Conservation (phyloP, 345 rosid genomes). For the Lagerstroemia speciosa region DNA sequence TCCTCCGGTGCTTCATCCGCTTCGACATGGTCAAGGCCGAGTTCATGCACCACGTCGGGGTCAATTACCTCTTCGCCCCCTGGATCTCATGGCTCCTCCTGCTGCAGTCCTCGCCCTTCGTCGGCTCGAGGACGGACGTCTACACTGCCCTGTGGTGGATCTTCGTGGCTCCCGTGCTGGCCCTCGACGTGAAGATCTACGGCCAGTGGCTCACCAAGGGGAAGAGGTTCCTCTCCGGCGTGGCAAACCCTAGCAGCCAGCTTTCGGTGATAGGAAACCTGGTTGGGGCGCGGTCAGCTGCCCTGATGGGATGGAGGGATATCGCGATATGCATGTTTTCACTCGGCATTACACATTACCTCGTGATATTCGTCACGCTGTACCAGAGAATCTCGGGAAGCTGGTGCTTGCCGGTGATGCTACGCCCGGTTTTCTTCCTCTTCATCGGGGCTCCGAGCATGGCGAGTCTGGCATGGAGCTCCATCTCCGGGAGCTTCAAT, state of each 20-base stretch:
- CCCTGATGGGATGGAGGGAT: slow-evolving; percentile 22
- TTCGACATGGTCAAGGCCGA: slow-evolving; percentile 37
- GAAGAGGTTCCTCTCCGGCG: slow-evolving; percentile 20
- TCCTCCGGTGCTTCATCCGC: slow-evolving; percentile 28
- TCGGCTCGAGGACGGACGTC: slow-evolving; percentile 1
- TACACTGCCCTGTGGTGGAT: slow-evolving; percentile 19
- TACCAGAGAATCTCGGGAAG: slow-evolving; percentile 23
- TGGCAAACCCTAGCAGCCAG: slow-evolving; percentile 31
- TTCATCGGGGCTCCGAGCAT: slow-evolving; percentile 28
- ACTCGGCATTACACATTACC: slow-evolving; percentile 23
- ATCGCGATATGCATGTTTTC: slow-evolving; percentile 26
- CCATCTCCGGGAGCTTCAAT: slow-evolving; percentile 23
- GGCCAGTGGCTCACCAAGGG: slow-evolving; percentile 36
- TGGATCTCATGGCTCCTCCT: slow-evolving; percentile 29
- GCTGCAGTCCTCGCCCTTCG: slow-evolving; percentile 27
- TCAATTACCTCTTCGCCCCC: slow-evolving; percentile 24
- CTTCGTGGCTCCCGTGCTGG: slow-evolving; percentile 18
- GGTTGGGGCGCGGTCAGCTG: slow-evolving; percentile 20
- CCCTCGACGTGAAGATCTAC: slow-evolving; percentile 24
- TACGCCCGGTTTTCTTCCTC: slow-evolving; percentile 28
- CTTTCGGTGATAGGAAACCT: slow-evolving; percentile 31
- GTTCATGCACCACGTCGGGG: slow-evolving; percentile 35
- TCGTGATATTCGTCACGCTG: slow-evolving; percentile 27
- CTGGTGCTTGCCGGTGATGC: slow-evolving; percentile 17
- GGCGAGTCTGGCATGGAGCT: slow-evolving; percentile 25